Percentiles rank a stretch among this genome's conserved stretches.
phyloP scores from a whole-genome alignment of 306 rosid species.

The Dicorynia guianensis region DNA sequence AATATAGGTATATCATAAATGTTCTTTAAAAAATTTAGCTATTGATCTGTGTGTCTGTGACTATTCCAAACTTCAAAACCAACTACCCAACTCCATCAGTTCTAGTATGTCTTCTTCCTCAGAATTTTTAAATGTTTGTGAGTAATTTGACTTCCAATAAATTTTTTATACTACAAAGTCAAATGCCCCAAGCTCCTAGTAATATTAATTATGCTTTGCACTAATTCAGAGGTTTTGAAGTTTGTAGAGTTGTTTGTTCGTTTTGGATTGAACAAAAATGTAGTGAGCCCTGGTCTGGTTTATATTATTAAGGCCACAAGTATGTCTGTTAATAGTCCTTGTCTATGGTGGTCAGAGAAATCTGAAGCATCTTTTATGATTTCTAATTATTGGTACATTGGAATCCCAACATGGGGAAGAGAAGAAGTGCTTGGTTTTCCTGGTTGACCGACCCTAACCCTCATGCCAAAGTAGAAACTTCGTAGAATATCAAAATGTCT shows the following conservation, averaged over 20 bases:
- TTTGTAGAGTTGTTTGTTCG: conserved; percentile 55
- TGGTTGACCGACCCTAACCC: conserved; percentile 32
- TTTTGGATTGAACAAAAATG: conserved; percentile 39
- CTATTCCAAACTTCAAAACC: conserved; percentile 32
- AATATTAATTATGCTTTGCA: conserved; percentile 34
- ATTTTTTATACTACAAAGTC: conserved; percentile 15
- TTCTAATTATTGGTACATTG: conserved; percentile 46
- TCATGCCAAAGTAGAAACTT: conserved; percentile 57
- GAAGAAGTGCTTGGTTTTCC: conserved; percentile 28
- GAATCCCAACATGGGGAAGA: conserved; percentile 34
- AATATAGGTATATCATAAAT: not conserved
- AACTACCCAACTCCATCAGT: not conserved
- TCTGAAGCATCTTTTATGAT: conserved; percentile 44
- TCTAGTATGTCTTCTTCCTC: not conserved
- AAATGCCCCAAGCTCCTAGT: conserved; percentile 43
- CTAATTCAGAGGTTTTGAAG: conserved; percentile 62
- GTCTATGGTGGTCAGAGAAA: not conserved
- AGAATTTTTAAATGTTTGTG: conserved; percentile 7
- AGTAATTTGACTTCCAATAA: conserved; percentile 32
- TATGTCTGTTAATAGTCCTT: conserved; percentile 67
- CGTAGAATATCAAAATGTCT: conserved; percentile 27
- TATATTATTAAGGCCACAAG: conserved; percentile 52
- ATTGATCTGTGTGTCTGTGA: conserved; percentile 41
- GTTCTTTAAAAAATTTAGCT: conserved; percentile 21
- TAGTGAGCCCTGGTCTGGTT: conserved; percentile 5